Evolutionary conservation across 2,329 filamentous ascomycete species (phyloP), one percentile per base, ranked within the genome.

Genomic region (Pezicula neosporulosa): DNA sequence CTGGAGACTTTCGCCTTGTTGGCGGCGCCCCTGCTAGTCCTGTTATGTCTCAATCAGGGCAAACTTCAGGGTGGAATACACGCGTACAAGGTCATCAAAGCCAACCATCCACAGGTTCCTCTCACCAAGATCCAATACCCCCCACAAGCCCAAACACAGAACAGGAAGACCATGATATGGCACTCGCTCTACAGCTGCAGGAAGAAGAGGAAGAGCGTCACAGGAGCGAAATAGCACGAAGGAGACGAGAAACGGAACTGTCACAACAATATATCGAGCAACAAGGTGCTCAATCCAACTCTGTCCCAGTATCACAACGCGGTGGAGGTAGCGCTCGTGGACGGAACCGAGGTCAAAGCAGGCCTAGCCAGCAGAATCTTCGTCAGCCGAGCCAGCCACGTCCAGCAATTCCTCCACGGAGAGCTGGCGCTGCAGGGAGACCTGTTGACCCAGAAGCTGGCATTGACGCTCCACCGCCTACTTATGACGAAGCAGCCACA

Each of bases 171-270:
- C 85, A 80, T 48, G 89, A 94, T 54, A 72, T 97, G 28, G 94
- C 94, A 0, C 77, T 97, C 3, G 92, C 93, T 0, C 76, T 99
- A 6, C 94, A 97, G 65, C 79, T 97, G 1, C 93, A 97, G 66
- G 94, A 97, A 63, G 91, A 96, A 66, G 93, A 97, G 68, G 90
- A 97, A 57, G 85, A 90, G 62, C 80, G 84, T 13, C 83, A 91
- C 56, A 80, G 81, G n/a, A 60, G 65, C 6, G 78, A 82, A 46
- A 78, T 83, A 45, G 82, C 80, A 9, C 80, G 85, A 1, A 77
- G 85, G 7, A 75, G 77, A 10, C 76, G 82, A n/a, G 85, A 91
- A 66, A 83, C 82, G 49, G 73, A 82, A 51, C 74, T 89, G 1
- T 88, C 85, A 0, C 84, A 87, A 62, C 82, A 85, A 55, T 88